Base-by-base conservation (phyloP, 495 filamentous ascomycete genomes). In the Astrothelium macrocarpum region DNA sequence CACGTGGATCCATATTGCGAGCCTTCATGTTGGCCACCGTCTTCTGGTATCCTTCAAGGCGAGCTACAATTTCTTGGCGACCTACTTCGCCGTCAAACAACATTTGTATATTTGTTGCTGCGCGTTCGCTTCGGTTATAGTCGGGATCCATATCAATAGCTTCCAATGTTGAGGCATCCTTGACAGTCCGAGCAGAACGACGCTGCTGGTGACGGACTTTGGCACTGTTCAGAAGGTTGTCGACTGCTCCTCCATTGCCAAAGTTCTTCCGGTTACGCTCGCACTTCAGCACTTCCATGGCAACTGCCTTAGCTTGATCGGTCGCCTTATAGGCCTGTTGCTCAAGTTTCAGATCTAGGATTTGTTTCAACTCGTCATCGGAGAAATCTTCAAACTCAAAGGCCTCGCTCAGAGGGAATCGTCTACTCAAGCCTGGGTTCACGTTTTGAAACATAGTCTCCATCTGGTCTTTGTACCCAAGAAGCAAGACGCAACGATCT, bases 391-490 rank as follows among this genome's bases (percentile, higher is more conserved):
- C 82, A 67, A 94, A 92, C 1, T 66, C 65, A 61, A 95, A 93
- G 0, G 83, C 87, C 3, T 78, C 73, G 0, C 80, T 76, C 0
- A 90, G 74, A 0, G 84, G 84, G 63, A 95, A 94, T 10, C 89
- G 79, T 59, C 90, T 79, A 2, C 72, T 74, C 2, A 95, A 78
- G 0, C 90, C 90, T 0, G 88, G 87, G 64, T 95, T 95, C 65
- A 86, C 85, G 60, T 88, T 87, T 61, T 86, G 85, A 65, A 95
- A 89, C 89, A 94, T 91, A 2, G 78, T 71, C 60, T 81, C 78
- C 82, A 95, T 89, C 68, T 87, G 76, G n/a, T 87, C 83, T 66
- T 88, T 81, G 72, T 95, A 93, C 0, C 90, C 90, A 1, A 93
- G 77, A 0, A 93, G 76, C 0, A 95, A 74, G 0, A 94, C 86